Conservation (phyloP, 495 filamentous ascomycete species). For the Pseudomonodictys pantanalensis region DNA sequence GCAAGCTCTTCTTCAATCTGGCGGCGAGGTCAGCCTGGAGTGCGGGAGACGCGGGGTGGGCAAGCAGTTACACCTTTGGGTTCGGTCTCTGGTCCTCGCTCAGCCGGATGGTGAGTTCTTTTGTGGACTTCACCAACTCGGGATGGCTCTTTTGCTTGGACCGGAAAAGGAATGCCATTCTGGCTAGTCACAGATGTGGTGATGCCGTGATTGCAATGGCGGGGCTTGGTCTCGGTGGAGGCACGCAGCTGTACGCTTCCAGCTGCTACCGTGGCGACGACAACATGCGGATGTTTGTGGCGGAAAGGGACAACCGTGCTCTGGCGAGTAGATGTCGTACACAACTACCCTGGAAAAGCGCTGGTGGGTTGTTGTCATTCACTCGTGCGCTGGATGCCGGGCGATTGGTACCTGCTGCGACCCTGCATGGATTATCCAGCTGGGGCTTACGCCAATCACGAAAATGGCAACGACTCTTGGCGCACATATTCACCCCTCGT, state of each 20-base stretch:
- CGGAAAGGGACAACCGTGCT: background rate
- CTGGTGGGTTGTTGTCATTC: slow-evolving; percentile 15
- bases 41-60: background rate
- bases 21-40: slow-evolving; percentile 1
- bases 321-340: background rate
- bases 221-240: background rate
- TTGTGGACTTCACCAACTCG: slow-evolving; percentile 57
- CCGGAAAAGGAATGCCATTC: slow-evolving; percentile 91
- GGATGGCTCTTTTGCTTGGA: slow-evolving; percentile 55
- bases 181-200: slow-evolving; percentile 15
- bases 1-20: slow-evolving; percentile 44
- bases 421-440: too few species aligned
- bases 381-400: background rate
- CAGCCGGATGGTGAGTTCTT: slow-evolving; percentile 54
- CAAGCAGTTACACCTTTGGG: slow-evolving; percentile 34
- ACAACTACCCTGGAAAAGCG: slow-evolving; percentile 3
- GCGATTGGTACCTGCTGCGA: background rate
- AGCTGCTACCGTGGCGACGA: slow-evolving; percentile 18
- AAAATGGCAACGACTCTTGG: too few species aligned
- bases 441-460: background rate
- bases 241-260: slow-evolving; percentile 8
- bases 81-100: slow-evolving; percentile 36
- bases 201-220: background rate
- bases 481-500: background rate
- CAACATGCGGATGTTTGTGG: slow-evolving; percentile 19